phyloP scores from a whole-genome alignment of 352 stramenopile species.

The Pythium monospermum region DNA sequence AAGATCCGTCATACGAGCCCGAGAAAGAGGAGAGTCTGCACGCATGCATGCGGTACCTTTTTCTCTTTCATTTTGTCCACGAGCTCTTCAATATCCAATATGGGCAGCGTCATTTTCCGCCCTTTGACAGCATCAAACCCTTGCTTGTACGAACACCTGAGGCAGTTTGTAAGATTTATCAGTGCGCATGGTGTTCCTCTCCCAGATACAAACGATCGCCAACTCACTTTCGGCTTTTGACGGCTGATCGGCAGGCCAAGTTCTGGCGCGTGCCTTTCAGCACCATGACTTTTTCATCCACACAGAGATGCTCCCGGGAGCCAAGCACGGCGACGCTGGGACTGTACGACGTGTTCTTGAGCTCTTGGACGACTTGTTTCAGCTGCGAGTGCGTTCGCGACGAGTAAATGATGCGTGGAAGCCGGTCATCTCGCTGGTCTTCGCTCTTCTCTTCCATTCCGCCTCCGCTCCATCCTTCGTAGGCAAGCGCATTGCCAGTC shows the following conservation, averaged over 20 bases:
- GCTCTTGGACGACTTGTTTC: slow-evolving; percentile 95
- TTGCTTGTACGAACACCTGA: slow-evolving; percentile 70
- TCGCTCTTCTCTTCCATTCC: slow-evolving; percentile 17
- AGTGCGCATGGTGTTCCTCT: too few relatives aligned
- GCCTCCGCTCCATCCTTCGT: slow-evolving; percentile 35
- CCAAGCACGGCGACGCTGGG: slow-evolving; percentile 88
- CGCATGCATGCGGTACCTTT: slow-evolving; percentile 31
- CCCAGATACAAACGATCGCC: too few relatives aligned
- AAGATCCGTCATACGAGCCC: background rate
- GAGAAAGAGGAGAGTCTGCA: background rate
- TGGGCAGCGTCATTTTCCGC: slow-evolving; percentile 48
- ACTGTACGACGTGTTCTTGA: slow-evolving; percentile 94
- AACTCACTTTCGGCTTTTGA: slow-evolving; percentile 85
- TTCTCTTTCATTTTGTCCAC: slow-evolving; percentile 83
- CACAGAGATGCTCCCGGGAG: slow-evolving; percentile 96
- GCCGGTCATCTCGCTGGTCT: slow-evolving; percentile 29
- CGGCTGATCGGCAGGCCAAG: slow-evolving; percentile 74
- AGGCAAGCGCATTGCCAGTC: slow-evolving; percentile 23
- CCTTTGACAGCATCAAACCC: slow-evolving; percentile 66
- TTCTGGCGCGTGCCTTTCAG: slow-evolving; percentile 85
- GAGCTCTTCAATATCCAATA: slow-evolving; percentile 99
- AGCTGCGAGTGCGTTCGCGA: slow-evolving; percentile 98
- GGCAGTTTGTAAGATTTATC: background rate
- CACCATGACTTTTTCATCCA: slow-evolving; percentile 92
- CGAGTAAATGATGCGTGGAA: slow-evolving; percentile 96